phyloP scores from a whole-genome alignment of 805 yeast genomes.

The Candida pseudoglaebosa region DNA sequence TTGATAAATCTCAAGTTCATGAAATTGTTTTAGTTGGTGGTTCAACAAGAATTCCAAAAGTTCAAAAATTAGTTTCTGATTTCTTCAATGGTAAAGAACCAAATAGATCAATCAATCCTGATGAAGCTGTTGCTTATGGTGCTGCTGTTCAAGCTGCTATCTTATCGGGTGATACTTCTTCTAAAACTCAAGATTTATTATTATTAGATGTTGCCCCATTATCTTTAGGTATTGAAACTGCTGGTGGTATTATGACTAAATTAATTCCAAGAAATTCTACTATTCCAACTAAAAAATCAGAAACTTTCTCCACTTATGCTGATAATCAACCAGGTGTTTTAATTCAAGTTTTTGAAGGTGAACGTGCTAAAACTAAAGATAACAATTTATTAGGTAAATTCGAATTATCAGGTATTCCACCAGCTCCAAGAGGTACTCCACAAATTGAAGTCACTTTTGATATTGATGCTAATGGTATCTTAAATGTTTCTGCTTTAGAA shows the following conservation, averaged over 20 bases:
- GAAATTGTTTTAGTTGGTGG: constrained; percentile 97
- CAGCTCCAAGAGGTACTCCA: constrained; percentile 98
- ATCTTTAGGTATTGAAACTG: constrained; percentile 96
- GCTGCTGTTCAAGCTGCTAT: constrained; percentile 99
- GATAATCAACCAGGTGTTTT: constrained; percentile 99
- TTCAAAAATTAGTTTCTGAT: constrained; percentile 92
- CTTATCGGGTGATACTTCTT: constrained; percentile 89
- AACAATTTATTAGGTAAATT: constrained; percentile 96
- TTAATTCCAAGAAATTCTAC: constrained; percentile 98
- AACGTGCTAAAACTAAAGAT: constrained; percentile 93
- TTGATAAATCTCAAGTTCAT: constrained; percentile 84
- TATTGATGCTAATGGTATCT: constrained; percentile 95
- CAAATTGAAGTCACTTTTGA: constrained; percentile 97
- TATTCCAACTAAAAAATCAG: constrained; percentile 96
- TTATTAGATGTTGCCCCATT: constrained; percentile 96
- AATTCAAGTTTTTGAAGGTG: constrained; percentile 98
- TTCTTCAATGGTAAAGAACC: constrained; percentile 98
- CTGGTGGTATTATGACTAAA: constrained; percentile 99
- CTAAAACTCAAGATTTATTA: constrained; percentile 88
- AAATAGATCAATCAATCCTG: constrained; percentile 94
- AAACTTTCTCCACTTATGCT: constrained; percentile 93
- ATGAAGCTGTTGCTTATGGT: constrained; percentile 99
- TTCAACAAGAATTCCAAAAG: constrained; percentile 97
- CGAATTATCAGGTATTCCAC: constrained; percentile 95
- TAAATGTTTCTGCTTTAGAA: constrained; percentile 94